These are phyloP conservation scores for Kazachstania sp. DNA, from an alignment of 1,139 yeast species.

Conservation along the genomic window DNA sequence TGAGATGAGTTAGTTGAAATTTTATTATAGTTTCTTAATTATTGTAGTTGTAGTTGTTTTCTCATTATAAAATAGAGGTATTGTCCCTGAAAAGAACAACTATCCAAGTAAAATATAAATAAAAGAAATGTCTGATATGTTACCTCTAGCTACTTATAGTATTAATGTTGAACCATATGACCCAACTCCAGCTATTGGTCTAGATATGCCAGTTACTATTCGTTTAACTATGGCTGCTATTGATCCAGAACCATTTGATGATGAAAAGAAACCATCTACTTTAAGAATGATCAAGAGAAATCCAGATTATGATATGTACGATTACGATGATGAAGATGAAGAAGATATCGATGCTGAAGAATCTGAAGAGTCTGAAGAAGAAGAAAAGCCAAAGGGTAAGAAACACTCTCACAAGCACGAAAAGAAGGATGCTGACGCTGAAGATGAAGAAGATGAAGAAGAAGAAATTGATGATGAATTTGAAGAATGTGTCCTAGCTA, in stretches of 20 bases:
- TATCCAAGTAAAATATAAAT: neutral
- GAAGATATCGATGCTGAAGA: constrained; percentile 38
- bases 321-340: constrained; percentile 43
- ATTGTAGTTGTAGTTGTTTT: too few relatives aligned
- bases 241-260: constrained; percentile 81
- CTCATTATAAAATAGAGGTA: neutral
- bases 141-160: constrained; percentile 81
- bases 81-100: neutral
- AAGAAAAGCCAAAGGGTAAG: constrained; percentile 27
- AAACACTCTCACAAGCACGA: constrained; percentile 23
- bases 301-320: constrained; percentile 46
- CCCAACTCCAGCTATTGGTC: constrained; percentile 80
- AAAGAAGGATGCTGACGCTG: constrained; percentile 18
- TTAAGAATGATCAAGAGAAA: constrained; percentile 77
- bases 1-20: too few relatives aligned
- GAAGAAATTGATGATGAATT: constrained; percentile 49
- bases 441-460: constrained; percentile 24
- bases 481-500: constrained; percentile 78
- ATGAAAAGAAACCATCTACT: constrained; percentile 73
- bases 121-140: constrained; percentile 50
- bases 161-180: constrained; percentile 77
- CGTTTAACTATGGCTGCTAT: constrained; percentile 92
- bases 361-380: constrained; percentile 32
- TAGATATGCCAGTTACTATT: constrained; percentile 79
- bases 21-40: too few relatives aligned